Conservation (phyloP, 768 basidiomycete species). For the Pisolithus marmoratus region DNA sequence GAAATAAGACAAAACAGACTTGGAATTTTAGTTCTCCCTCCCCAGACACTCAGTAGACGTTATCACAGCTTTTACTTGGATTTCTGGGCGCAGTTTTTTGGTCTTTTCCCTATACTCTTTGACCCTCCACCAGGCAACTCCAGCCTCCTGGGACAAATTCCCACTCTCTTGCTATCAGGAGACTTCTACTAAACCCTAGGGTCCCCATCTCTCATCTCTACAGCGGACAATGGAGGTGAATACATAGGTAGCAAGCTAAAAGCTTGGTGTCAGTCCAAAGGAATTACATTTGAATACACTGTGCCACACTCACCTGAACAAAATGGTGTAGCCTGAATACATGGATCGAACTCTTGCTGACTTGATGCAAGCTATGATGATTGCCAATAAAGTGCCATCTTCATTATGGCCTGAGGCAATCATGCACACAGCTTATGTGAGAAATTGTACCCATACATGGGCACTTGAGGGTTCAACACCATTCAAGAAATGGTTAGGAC, state of each 20-base stretch:
- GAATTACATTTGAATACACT: conserved; percentile 24
- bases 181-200: too few relatives aligned
- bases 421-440: conserved; percentile 21
- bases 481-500: background rate
- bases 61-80: too few relatives aligned
- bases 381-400: background rate
- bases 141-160: too few relatives aligned
- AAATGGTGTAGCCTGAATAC: conserved; percentile 32
- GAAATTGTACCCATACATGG: conserved; percentile 11
- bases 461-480: background rate
- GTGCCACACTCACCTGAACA: conserved; percentile 32
- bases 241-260: conserved; percentile 5
- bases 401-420: conserved; percentile 4
- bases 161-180: too few relatives aligned
- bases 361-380: conserved; percentile 10
- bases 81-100: too few relatives aligned
- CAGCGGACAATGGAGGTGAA: conserved; percentile 31
- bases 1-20: too few relatives aligned
- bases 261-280: conserved; percentile 15
- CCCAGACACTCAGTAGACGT: too few relatives aligned
- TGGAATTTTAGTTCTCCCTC: too few relatives aligned
- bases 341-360: conserved; percentile 29
- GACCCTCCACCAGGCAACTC: too few relatives aligned
- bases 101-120: too few relatives aligned
- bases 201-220: too few relatives aligned